Base-by-base conservation (phyloP, 2,329 filamentous ascomycete genomes). In the Dryadomyces quercus-mongolicae region DNA sequence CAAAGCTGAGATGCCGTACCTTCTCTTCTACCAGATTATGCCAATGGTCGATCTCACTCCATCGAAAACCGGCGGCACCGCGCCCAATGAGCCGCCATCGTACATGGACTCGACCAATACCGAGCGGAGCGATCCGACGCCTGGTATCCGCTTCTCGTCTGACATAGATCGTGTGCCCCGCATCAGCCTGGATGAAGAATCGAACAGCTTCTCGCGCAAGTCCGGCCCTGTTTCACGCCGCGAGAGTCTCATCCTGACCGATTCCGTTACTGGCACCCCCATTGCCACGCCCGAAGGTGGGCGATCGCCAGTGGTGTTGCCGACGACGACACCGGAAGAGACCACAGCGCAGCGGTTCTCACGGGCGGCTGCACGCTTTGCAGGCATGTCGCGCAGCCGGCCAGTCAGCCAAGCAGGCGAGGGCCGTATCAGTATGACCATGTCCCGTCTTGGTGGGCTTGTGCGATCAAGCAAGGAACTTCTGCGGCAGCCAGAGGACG, bases 11-110 rank as follows among this genome's bases (percentile, higher is more conserved):
- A 94, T 89, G 66, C 92, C 93, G 0, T 97, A 97, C 66, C 77
- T 97, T 7, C 74, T 98, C 0, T 97, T 97, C 68, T 98, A 96
- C 64, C 92, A 96, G 67, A 88, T 97, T 44, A 80, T 94, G 34
- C 91, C 92, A 0, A 89, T 94, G 63, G 81, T 88, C 34, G 80
- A 91, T 54, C 78, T 85, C 8, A 71, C 74, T 1, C 64, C 70
- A 1, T 69, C 71, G 13, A 75, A 76, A 5, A 71, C 72, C 0
- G 73, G 75, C 7, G 69, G 69, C 47, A 73, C 70, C 2, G 72
- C 75, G 1, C 71, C 74, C 36, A 67, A 67, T 2, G 74, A 74
- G 38, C 81, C 81, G 3, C 81, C 81, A 1, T 80, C 81, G 1
- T 85, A 85, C 60, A 71, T 75, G 49, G 75, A 79, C 53, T 74